Percentiles rank a stretch among this genome's conserved stretches.
Evolutionary conservation across 208 protist genomes (phyloP).

Genomic region (Trichomonas vaginalis): DNA sequence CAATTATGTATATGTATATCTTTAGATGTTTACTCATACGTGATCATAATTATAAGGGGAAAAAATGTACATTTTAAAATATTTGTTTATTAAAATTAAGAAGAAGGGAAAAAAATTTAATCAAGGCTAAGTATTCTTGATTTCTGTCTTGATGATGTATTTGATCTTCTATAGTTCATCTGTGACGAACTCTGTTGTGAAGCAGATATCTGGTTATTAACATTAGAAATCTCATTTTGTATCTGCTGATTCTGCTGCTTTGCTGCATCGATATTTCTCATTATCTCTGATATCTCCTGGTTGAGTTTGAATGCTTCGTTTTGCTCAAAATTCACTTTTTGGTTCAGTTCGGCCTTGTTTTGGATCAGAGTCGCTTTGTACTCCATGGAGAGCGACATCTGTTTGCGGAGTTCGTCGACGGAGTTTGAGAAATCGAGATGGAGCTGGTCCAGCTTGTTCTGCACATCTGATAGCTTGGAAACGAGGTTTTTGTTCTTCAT

Average conservation of each 20-base stretch:
- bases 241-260: neutral
- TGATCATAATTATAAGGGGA: too few species aligned
- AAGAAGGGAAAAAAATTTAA: too few species aligned
- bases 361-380: neutral
- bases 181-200: neutral
- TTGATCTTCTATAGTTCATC: neutral
- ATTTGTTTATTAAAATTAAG: too few species aligned
- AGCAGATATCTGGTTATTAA: neutral
- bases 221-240: neutral
- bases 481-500: neutral
- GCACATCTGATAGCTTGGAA: neutral
- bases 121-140: neutral
- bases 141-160: neutral
- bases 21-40: too few species aligned
- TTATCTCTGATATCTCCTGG: neutral
- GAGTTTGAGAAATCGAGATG: neutral
- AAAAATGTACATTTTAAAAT: too few species aligned
- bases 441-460: neutral
- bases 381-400: neutral
- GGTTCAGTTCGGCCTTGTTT: neutral
- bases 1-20: too few species aligned
- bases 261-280: neutral
- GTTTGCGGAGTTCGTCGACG: neutral
- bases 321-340: neutral
- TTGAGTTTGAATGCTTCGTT: neutral